Conservation (phyloP, 176 grass and related monocot species). For the Echinochloa phyllopogon region DNA sequence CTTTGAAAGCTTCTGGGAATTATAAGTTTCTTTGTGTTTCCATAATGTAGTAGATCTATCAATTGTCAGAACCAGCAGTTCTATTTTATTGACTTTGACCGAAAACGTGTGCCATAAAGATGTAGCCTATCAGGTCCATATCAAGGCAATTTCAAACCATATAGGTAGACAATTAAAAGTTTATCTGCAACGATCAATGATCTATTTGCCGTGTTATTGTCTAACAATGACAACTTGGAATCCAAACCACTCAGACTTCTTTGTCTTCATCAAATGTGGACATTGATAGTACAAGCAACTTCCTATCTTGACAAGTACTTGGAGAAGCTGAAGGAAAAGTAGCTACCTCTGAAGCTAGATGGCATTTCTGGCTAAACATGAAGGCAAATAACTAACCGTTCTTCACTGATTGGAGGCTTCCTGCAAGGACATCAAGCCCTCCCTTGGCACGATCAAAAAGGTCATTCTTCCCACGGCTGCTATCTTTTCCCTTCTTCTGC, state of each 20-base stretch:
- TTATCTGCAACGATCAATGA: not conserved
- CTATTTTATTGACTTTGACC: conserved; percentile 30
- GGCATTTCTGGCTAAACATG: conserved; percentile 9
- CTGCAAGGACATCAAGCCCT: conserved; percentile 46
- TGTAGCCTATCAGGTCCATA: conserved; percentile 2
- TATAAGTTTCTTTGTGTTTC: not conserved
- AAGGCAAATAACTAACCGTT: conserved; percentile 38
- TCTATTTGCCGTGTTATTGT: not conserved
- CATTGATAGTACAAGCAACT: not conserved
- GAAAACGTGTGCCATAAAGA: conserved; percentile 17
- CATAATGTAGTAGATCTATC: not conserved
- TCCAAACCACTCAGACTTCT: not conserved
- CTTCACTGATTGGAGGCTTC: conserved; percentile 39
- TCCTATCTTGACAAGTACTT: not conserved
- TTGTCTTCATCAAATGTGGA: not conserved
- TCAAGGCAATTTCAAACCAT: not conserved
- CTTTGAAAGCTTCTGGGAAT: conserved; percentile 16
- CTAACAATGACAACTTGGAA: conserved; percentile 12
- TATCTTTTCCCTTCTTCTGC: conserved; percentile 46
- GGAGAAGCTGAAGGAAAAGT: not conserved
- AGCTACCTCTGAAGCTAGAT: conserved; percentile 3
- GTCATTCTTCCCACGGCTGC: conserved; percentile 45
- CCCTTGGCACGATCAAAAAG: conserved; percentile 53
- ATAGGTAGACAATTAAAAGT: not conserved
- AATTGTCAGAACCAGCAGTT: not conserved